Evolutionary conservation across 23 red algal species (phyloP), one percentile per base, ranked within the genome.

Genomic region (Agarophyton chilense): DNA sequence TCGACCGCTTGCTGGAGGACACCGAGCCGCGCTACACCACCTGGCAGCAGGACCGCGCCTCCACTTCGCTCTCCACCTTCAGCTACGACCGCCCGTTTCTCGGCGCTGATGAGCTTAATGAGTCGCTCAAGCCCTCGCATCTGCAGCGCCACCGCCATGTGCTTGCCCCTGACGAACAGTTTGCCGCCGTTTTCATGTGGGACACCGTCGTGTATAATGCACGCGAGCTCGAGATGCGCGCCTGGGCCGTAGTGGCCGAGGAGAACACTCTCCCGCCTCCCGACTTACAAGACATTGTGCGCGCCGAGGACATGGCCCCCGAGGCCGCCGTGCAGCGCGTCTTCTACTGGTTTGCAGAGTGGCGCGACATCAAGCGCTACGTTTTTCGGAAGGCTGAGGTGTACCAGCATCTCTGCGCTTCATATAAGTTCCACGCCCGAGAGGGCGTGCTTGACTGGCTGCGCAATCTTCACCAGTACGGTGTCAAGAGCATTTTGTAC

Each of bases 331-430:
- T 99, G 14, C 32, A 89, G 53, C 74, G 97, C 16, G 78, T 83
- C 18, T 93, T 99, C 58, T 89, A 83, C 29, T 99, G 97, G 97
- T 94, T 75, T 12, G 40, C 58, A 12, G 93, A 95, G 4, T 99
- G 97, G 97, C 77, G 90, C 43, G 91, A 96, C 47, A 74, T 99
- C 21, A 93, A 94, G 56, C 83, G 92, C 14, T 70, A 91, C 46
- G 76, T 93, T 5, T 96, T 92, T 75, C 86, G 93, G 10, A 87
- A 99, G 82, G 50, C 52, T 10, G 97, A 99, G 77, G 76, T 94
- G 41, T 94, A 74, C 41, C 45, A 49, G 18, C 55, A 52, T 16
- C 29, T 88, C 12, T 53, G 81, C 17, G 72, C 33, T 25, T 52
- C 63, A 4, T 84, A 60, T 21, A 75, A 92, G 31, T 89, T 87